Base-by-base conservation (phyloP, 1,284 basidiomycete species). In the Leccinum solheimii region DNA sequence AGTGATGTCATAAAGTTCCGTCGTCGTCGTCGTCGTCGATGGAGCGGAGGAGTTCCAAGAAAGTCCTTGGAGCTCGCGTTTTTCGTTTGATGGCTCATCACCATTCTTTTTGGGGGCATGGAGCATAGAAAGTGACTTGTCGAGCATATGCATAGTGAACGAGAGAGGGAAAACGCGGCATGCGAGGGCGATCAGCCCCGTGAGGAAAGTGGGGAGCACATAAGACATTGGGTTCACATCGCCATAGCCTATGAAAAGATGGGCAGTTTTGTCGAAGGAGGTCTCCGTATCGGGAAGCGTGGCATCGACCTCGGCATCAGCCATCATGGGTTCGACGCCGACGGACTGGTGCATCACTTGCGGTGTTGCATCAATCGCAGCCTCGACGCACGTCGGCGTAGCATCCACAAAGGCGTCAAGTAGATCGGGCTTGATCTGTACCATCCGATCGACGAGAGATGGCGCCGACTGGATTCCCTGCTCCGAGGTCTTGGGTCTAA, bases 381-480 rank as follows among this genome's bases (percentile, higher is more conserved):
- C 67, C 57, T 76, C 76, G 36, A 65, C 61, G 56, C 70, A 75
- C 23, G 58, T 60, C 19, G 71, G 72, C 11, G 75, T 81, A 16
- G 83, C 83, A 66, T 83, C 81, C 51, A 86, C 73, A 49, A 76
- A 77, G 48, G 75, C 74, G 16, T 83, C 83, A n/a, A 70, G 64
- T 5, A 76, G 69, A 38, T 75, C 72, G 6, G 79, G 78, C 34
- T 72, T 78, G 21, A 80, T 81, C 60, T 85, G 78, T 30, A 83
- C 76, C 62, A 72, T 73, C 32, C 76, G 76, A 53, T 81, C 77
- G 21, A 81, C 79, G 54, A 83, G 70, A 48, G 74, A 66, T 1
- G 84, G 84, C 9, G 78, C 73, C 5, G 74, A 81, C 71, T 91
- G 86, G 55, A 83, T 76, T 19, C 78, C 75, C 4, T 69, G 72